Evolutionary conservation across 495 filamentous ascomycete genomes (phyloP).

Genomic region (Penicillium bovifimosum): DNA sequence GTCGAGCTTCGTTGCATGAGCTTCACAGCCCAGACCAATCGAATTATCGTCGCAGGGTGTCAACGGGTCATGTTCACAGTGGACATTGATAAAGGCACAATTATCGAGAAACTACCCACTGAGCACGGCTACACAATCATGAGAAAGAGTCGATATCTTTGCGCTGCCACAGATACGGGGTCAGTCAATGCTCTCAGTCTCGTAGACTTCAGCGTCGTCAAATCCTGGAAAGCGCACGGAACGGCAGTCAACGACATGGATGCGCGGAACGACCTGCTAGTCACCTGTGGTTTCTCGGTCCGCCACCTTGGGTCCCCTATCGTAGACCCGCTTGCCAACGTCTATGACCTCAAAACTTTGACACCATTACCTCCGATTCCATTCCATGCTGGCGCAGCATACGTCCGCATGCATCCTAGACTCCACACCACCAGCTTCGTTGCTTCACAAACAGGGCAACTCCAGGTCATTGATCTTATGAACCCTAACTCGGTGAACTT

Average conservation of each 20-base stretch:
- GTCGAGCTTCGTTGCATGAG: conserved; percentile 85
- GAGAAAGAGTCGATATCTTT: conserved; percentile 85
- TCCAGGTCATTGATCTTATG: conserved; percentile 92
- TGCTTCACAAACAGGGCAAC: conserved; percentile 80
- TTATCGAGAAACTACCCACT: conserved; percentile 68
- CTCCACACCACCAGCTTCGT: conserved; percentile 91
- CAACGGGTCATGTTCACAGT: conserved; percentile 86
- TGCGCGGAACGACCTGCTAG: conserved; percentile 80
- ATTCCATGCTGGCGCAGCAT: conserved; percentile 85
- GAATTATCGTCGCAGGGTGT: conserved; percentile 80
- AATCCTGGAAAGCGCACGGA: conserved; percentile 81
- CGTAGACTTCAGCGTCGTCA: conserved; percentile 66
- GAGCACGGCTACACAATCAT: conserved; percentile 79
- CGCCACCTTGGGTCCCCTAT: conserved; percentile 59
- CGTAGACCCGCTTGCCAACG: conserved; percentile 85
- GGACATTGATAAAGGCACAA: conserved; percentile 77
- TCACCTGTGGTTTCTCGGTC: conserved; percentile 90
- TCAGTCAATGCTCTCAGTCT: conserved; percentile 81
- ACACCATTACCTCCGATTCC: conserved; percentile 80
- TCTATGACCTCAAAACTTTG: conserved; percentile 88
- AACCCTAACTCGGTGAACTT: conserved; percentile 86
- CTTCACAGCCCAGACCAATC: conserved; percentile 78
- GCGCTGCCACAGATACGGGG: conserved; percentile 81
- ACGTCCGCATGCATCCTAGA: conserved; percentile 90
- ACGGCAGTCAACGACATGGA: conserved; percentile 92